Conservation (phyloP, 768 basidiomycete species). For the Tephrocybe sp. region DNA sequence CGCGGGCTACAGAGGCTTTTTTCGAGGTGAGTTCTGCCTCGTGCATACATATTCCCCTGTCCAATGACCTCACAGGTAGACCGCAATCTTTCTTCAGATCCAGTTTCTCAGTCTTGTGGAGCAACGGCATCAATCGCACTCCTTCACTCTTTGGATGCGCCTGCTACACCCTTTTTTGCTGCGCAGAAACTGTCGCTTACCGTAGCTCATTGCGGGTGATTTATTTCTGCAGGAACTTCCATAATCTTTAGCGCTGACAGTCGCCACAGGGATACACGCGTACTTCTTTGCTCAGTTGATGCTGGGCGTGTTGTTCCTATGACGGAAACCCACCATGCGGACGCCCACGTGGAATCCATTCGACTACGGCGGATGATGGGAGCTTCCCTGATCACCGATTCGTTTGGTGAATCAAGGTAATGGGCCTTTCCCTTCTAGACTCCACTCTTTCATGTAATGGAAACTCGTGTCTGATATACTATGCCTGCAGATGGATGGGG, state of each 20-base stretch:
- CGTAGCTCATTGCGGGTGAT: slow-evolving; percentile 90
- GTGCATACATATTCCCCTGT: slow-evolving; percentile 1
- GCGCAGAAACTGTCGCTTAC: slow-evolving; percentile 76
- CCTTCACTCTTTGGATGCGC: slow-evolving; percentile 86
- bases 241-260: not conserved
- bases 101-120: slow-evolving; percentile 73
- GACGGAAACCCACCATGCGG: slow-evolving; percentile 97
- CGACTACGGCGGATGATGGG: slow-evolving; percentile 90
- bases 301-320: slow-evolving; percentile 78
- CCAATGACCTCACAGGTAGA: slow-evolving; percentile 56
- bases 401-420: slow-evolving; percentile 89
- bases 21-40: slow-evolving; percentile 61
- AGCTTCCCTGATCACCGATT: slow-evolving; percentile 86
- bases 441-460: not conserved
- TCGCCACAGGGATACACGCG: slow-evolving; percentile 77
- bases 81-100: slow-evolving; percentile 65
- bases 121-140: slow-evolving; percentile 91
- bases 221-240: not conserved
- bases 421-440: slow-evolving; percentile 5
- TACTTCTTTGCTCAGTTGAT: slow-evolving; percentile 74
- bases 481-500: slow-evolving; percentile 83
- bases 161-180: slow-evolving; percentile 80
- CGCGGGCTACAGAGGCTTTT: slow-evolving; percentile 84
- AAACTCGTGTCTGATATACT: not conserved
- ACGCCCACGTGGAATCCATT: slow-evolving; percentile 81